These are phyloP conservation scores for Stromatinia cepivora DNA, from an alignment of 2,329 filamentous ascomycete species.

Conservation along the genomic window DNA sequence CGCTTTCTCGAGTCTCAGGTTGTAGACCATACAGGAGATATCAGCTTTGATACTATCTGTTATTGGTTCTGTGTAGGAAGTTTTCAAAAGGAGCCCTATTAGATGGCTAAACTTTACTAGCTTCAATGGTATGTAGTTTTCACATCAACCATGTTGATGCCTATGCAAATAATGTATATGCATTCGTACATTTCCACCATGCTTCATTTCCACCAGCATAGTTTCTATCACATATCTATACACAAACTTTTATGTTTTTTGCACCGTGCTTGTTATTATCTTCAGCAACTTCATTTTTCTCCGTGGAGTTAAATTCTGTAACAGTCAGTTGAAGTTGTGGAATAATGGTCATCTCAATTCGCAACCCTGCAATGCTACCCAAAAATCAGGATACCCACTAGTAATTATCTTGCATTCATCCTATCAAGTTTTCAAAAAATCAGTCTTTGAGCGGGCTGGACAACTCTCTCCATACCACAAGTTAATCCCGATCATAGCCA, in stretches of 20 bases:
- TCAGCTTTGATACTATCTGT: neutral
- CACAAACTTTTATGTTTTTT: neutral
- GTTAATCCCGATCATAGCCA: slow-evolving; percentile 3
- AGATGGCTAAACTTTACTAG: neutral
- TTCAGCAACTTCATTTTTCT: neutral
- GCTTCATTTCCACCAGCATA: neutral
- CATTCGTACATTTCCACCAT: neutral
- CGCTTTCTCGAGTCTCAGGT: neutral
- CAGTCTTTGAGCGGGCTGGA: neutral
- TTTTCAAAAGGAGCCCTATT: neutral
- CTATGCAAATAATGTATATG: neutral
- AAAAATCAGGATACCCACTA: neutral
- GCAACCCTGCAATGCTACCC: neutral
- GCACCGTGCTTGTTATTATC: neutral
- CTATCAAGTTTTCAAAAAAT: neutral
- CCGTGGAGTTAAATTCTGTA: neutral
- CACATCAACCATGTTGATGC: neutral
- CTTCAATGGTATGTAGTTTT: neutral
- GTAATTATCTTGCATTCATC: neutral
- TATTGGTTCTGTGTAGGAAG: neutral
- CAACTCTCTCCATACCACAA: neutral
- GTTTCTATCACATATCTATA: neutral
- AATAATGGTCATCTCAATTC: neutral
- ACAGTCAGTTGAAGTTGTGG: neutral
- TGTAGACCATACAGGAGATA: neutral